phyloP scores from a whole-genome alignment of 768 basidiomycete genomes.

The Agaricus blazei region DNA sequence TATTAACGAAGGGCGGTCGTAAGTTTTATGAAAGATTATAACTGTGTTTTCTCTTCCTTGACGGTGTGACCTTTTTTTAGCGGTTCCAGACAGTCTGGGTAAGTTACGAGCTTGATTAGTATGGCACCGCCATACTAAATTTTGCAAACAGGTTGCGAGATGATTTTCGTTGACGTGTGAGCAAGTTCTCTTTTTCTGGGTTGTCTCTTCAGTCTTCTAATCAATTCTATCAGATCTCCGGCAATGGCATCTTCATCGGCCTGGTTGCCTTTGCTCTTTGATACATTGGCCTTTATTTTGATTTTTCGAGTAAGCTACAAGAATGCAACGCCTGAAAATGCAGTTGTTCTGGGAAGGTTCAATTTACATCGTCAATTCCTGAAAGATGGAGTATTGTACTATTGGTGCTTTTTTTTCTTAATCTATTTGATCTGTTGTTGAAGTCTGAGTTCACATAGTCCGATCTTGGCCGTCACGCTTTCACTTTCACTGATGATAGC shows the following conservation, averaged over 20 bases:
- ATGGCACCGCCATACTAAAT: neutral
- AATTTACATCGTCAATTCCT: conserved; percentile 36
- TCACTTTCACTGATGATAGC: conserved; percentile 44
- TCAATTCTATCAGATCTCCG: conserved; percentile 21
- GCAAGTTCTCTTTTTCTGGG: neutral
- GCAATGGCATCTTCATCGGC: conserved; percentile 41
- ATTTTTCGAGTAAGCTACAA: conserved; percentile 22
- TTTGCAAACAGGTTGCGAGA: conserved; percentile 29
- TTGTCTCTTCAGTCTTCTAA: neutral
- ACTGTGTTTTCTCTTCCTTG: neutral
- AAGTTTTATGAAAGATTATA: conserved; percentile 14
- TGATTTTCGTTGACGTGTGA: conserved; percentile 29
- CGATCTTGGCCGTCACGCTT: conserved; percentile 40
- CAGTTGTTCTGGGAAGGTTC: conserved; percentile 20
- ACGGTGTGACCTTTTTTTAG: conserved; percentile 16
- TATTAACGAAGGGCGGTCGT: conserved; percentile 48
- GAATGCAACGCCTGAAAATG: conserved; percentile 28
- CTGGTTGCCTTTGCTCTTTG: conserved; percentile 45
- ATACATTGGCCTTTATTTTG: conserved; percentile 35
- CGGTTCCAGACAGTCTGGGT: conserved; percentile 35
- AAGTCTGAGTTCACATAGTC: conserved; percentile 19
- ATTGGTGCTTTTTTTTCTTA: conserved; percentile 24
- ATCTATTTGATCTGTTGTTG: neutral
- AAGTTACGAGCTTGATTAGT: neutral
- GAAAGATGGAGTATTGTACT: conserved; percentile 45